Percentiles rank a stretch among this genome's conserved stretches.
phyloP scores from a whole-genome alignment of 495 filamentous ascomycete genomes.

The Penicillium turbatum region DNA sequence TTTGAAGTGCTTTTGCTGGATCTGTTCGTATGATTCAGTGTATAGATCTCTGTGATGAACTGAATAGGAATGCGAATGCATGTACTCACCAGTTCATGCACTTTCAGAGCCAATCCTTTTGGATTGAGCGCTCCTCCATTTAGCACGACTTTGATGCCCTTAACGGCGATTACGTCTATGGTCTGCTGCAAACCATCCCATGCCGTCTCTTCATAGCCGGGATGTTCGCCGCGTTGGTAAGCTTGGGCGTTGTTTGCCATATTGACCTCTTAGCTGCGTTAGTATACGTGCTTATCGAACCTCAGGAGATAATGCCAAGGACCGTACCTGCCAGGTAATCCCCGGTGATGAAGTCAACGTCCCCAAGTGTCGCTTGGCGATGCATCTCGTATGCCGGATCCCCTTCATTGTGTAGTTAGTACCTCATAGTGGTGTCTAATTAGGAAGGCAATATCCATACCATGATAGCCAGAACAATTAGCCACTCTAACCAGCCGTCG shows the following conservation, averaged over 20 bases:
- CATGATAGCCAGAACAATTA: constrained; percentile 47
- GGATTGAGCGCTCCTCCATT: constrained; percentile 46
- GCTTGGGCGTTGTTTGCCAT: constrained; percentile 44
- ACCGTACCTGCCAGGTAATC: constrained; percentile 49
- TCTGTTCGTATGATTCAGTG: constrained; percentile 3
- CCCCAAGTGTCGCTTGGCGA: constrained; percentile 40
- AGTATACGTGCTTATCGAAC: background rate
- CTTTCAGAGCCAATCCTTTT: constrained; percentile 37
- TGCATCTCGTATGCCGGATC: constrained; percentile 44
- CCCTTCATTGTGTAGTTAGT: constrained; percentile 19
- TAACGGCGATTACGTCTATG: constrained; percentile 39
- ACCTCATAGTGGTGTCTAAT: background rate
- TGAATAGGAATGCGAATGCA: too few relatives aligned
- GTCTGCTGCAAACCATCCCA: constrained; percentile 44
- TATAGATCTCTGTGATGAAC: background rate
- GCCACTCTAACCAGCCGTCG: constrained; percentile 41
- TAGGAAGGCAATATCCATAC: constrained; percentile 15
- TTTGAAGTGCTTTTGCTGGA: constrained; percentile 23
- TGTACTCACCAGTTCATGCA: constrained; percentile 30
- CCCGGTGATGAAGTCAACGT: constrained; percentile 53
- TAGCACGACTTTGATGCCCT: constrained; percentile 42
- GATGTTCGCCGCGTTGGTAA: constrained; percentile 32
- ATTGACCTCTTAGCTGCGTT: constrained; percentile 34
- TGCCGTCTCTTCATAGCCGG: constrained; percentile 40
- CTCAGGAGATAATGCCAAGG: background rate